A percentile compares a stretch with the other conserved stretches of the same genome.
phyloP scores from a whole-genome alignment of 1,139 yeast genomes.

The Ashbya aceris region DNA sequence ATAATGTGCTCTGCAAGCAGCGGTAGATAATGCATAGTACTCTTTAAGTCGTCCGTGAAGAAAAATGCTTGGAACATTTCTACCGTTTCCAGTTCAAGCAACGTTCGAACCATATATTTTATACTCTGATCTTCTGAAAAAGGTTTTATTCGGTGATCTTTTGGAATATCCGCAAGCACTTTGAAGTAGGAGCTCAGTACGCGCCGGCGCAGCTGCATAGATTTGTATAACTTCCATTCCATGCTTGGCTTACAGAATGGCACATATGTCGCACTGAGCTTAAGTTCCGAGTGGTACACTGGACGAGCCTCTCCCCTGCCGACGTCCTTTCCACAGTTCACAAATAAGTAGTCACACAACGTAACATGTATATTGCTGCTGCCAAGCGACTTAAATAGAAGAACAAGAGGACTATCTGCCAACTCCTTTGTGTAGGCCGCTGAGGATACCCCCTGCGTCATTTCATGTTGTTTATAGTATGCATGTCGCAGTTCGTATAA shows the following conservation, averaged over 20 bases:
- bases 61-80: conserved; percentile 20
- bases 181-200: conserved; percentile 16
- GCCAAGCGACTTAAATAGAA: conserved; percentile 14
- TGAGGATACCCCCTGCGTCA: conserved; percentile 2
- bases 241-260: conserved; percentile 10
- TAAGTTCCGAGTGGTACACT: conserved; percentile 17
- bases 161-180: conserved; percentile 16
- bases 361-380: conserved; percentile 11
- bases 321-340: conserved; percentile 14
- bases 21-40: conserved; percentile 15
- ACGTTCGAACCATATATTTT: conserved; percentile 8
- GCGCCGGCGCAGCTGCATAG: conserved; percentile 20
- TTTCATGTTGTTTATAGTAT: conserved; percentile 17
- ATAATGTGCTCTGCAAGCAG: conserved; percentile 17
- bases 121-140: conserved; percentile 14
- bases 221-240: conserved; percentile 10
- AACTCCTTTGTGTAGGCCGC: conserved; percentile 11
- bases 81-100: conserved; percentile 13
- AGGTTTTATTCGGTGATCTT: conserved; percentile 11
- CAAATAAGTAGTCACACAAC: conserved; percentile 20
- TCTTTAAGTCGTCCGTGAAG: conserved; percentile 9
- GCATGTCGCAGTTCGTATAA: conserved; percentile 20
- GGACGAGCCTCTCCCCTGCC: conserved; percentile 13
- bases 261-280: conserved; percentile 12
- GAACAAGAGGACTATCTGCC: conserved; percentile 19